These are phyloP conservation scores for Betula pendula DNA, from an alignment of 306 rosid genomes.

Conservation along the genomic window DNA sequence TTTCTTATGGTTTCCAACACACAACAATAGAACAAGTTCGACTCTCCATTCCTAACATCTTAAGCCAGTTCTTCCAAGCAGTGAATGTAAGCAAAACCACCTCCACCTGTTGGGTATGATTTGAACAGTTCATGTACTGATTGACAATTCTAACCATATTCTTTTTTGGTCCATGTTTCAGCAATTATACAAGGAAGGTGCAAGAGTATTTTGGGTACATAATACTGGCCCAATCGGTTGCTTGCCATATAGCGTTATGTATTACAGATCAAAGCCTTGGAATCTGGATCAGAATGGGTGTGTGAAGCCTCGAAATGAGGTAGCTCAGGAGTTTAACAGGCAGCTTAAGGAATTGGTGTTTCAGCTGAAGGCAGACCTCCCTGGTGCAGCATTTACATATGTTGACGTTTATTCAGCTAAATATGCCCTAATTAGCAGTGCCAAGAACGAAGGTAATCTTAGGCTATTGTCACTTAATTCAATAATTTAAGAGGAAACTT, in stretches of 20 bases:
- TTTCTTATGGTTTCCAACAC: slow-evolving; percentile 56
- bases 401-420: slow-evolving; percentile 71
- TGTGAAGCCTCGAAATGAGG: slow-evolving; percentile 56
- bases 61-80: slow-evolving; percentile 50
- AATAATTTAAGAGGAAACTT: too few relatives aligned
- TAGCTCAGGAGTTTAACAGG: slow-evolving; percentile 76
- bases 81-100: slow-evolving; percentile 48
- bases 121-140: not conserved
- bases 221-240: slow-evolving; percentile 81
- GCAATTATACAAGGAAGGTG: slow-evolving; percentile 73
- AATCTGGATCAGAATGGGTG: slow-evolving; percentile 66
- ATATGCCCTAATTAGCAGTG: slow-evolving; percentile 54
- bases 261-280: slow-evolving; percentile 46
- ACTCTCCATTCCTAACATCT: slow-evolving; percentile 65
- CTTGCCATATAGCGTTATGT: slow-evolving; percentile 57
- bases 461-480: too few relatives aligned
- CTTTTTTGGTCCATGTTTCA: slow-evolving; percentile 32
- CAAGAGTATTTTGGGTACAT: slow-evolving; percentile 79
- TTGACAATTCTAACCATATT: not conserved
- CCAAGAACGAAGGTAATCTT: slow-evolving; percentile 55
- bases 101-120: not conserved
- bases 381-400: slow-evolving; percentile 58
- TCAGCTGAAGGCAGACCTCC: slow-evolving; percentile 42
- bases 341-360: slow-evolving; percentile 54
- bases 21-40: slow-evolving; percentile 54